Percentiles rank a stretch among this genome's conserved stretches.
Conservation (phyloP, 2,329 filamentous ascomycete species). For the Pseudogymnoascus sp. region DNA sequence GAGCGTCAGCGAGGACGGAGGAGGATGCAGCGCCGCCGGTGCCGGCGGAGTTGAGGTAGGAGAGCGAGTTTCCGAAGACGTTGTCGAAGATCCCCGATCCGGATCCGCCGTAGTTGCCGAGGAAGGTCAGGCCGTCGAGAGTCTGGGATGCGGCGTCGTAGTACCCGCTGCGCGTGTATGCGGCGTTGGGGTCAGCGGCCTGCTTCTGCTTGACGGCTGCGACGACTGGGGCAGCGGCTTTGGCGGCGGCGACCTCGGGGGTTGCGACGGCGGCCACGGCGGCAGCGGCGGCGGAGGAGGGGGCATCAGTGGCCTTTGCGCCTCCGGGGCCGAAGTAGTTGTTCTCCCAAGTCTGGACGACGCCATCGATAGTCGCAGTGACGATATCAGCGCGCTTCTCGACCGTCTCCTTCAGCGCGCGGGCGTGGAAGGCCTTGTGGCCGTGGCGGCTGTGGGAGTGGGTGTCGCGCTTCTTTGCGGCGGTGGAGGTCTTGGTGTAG, state of each 20-base stretch:
- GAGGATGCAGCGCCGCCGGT: conserved; percentile 38
- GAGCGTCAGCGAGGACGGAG: conserved; percentile 40
- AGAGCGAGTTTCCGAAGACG: conserved; percentile 49
- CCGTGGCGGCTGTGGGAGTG: conserved; percentile 30
- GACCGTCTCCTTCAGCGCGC: conserved; percentile 25
- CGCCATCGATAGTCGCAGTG: conserved; percentile 50
- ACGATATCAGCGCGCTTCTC: conserved; percentile 46
- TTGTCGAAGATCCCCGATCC: conserved; percentile 48
- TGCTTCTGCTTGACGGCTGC: conserved; percentile 16
- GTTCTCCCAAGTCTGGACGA: conserved; percentile 52
- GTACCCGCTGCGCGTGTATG: conserved; percentile 39
- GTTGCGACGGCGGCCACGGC: conserved; percentile 19
- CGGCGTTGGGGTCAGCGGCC: conserved; percentile 16
- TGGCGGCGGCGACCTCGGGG: neutral
- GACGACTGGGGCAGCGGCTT: neutral
- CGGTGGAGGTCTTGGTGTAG: conserved; percentile 45
- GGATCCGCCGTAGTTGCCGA: conserved; percentile 49
- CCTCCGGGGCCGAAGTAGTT: conserved; percentile 36
- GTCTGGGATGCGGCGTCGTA: conserved; percentile 37
- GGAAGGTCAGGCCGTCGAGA: conserved; percentile 47
- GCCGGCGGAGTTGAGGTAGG: conserved; percentile 43
- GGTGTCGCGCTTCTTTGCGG: conserved; percentile 31
- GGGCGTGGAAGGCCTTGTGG: conserved; percentile 45
- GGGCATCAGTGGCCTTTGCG: conserved; percentile 14
- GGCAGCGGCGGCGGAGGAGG: conserved; percentile 11